phyloP scores from a whole-genome alignment of 2,329 filamentous ascomycete species.

The Ilyonectria mors-panacis region DNA sequence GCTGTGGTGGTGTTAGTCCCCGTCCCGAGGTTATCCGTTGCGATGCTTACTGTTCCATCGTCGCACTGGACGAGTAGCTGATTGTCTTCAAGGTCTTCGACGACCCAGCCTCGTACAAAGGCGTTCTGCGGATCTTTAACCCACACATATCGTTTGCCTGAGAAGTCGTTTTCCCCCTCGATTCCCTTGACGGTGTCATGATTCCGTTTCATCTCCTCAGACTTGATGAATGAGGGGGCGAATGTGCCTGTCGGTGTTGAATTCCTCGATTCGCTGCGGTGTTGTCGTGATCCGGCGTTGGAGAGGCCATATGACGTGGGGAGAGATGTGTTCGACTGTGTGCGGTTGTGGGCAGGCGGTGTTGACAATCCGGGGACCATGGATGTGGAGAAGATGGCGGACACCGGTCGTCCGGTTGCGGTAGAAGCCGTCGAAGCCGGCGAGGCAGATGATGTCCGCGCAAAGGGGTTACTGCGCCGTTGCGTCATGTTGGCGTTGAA shows the following conservation, averaged over 20 bases:
- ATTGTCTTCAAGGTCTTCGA: slow-evolving; percentile 81
- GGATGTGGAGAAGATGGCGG: slow-evolving; percentile 78
- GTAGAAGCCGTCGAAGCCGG: slow-evolving; percentile 69
- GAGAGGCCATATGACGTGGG: slow-evolving; percentile 43
- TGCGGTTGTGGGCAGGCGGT: slow-evolving; percentile 73
- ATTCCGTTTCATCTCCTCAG: slow-evolving; percentile 78
- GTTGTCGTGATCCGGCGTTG: slow-evolving; percentile 49
- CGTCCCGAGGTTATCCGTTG: not conserved
- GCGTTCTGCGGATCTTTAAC: slow-evolving; percentile 88
- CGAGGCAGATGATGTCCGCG: slow-evolving; percentile 77
- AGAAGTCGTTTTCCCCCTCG: slow-evolving; percentile 99
- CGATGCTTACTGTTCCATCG: slow-evolving; percentile 81
- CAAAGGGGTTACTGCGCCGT: slow-evolving; percentile 87
- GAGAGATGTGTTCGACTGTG: slow-evolving; percentile 75
- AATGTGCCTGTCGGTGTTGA: slow-evolving; percentile 82
- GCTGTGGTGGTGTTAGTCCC: slow-evolving; percentile 63
- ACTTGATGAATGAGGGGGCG: slow-evolving; percentile 95
- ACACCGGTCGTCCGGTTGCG: slow-evolving; percentile 76
- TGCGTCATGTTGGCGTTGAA: slow-evolving; percentile 65
- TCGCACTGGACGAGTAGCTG: slow-evolving; percentile 91
- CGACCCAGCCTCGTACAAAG: slow-evolving; percentile 93
- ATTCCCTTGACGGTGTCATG: slow-evolving; percentile 77
- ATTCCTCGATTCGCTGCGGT: slow-evolving; percentile 74
- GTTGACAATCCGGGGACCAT: slow-evolving; percentile 57
- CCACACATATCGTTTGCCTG: slow-evolving; percentile 98